Base-by-base conservation (phyloP, 768 basidiomycete species). In the Leccinum olivaceopallidum region DNA sequence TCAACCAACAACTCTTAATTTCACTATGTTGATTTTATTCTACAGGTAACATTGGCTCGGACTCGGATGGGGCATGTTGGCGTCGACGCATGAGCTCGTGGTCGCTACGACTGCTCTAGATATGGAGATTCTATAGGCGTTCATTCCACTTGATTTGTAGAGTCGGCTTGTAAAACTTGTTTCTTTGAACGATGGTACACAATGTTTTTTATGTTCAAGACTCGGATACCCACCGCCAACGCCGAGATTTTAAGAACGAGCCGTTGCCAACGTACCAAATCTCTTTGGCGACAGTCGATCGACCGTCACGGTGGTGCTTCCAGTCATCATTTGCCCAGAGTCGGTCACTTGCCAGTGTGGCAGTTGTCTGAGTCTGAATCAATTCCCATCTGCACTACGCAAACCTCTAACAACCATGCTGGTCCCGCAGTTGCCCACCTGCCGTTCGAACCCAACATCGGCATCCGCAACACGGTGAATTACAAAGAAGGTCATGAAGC, bases 371-470 rank as follows among this genome's bases (percentile, higher is more conserved):
- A 22, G 22, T 22, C 22, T 22, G 22, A 22, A 22, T 22, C 22
- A 22, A 22, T 22, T 22, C 22, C 22, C 22, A 22, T 22, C 78
- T 98, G 52, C 92, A 95, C 76, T 81, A 88, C 0, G 75, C 76
- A 47, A 73, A 86, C 60, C 85, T 81, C 2, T 80, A 81, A 22
- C 76, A 78, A n/a, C 88, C 90, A 2, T 73, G 88, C 22, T 22
- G 22, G 22, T 22, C 22, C 97, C 6, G 97, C 97, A 1, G 96
- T 98, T 2, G 82, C 90, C 10, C 88, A 88, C 60, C 81, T 94
- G 49, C 94, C 95, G 3, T 99, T 94, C 71, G 92, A 95, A 60
- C 86, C 95, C 30, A 98, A 98, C 73, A 98, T 99, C 61, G 97
- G 98, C 74, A 98, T 99, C 34, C 12, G 34, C 34, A 5, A 34